A percentile compares a stretch with the other conserved stretches of the same genome.
Conservation (phyloP, 768 basidiomycete species). For the Macrolepiota albuminosa region DNA sequence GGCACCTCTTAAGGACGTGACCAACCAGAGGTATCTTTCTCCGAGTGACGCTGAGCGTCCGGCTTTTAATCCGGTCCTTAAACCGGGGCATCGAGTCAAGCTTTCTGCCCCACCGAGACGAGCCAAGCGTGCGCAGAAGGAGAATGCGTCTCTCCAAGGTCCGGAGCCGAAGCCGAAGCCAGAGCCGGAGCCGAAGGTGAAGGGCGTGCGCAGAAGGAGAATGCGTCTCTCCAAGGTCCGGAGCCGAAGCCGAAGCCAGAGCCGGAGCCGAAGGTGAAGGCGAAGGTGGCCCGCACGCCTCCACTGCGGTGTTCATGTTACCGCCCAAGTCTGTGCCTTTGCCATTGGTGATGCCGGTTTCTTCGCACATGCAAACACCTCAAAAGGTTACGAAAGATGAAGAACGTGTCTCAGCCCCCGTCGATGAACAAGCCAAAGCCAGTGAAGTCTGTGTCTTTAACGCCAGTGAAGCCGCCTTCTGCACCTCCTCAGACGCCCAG, state of each 20-base stretch:
- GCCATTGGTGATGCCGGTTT: not conserved
- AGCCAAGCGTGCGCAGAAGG: not conserved
- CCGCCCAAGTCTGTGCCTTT: not conserved
- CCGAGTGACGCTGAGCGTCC: slow-evolving; percentile 5
- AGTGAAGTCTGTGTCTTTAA: not conserved
- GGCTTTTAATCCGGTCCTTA: not conserved
- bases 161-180: not conserved
- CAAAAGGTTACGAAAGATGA: not conserved
- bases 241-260: not conserved
- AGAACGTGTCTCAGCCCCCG: not conserved
- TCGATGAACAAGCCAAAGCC: not conserved
- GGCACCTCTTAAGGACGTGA: not conserved
- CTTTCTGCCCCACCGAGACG: not conserved
- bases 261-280: not conserved
- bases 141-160: not conserved
- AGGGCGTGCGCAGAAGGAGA: not conserved
- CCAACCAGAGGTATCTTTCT: not conserved
- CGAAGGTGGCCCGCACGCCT: not conserved
- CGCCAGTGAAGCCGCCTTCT: not conserved
- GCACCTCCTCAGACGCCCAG: not conserved
- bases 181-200: too few species aligned
- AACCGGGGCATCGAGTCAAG: not conserved
- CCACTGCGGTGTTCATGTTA: not conserved
- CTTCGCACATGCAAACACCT: not conserved
- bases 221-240: too few species aligned